Evolutionary conservation across 306 rosid species (phyloP), one percentile per base, ranked within the genome.

Genomic region (Inga leiocalycina): DNA sequence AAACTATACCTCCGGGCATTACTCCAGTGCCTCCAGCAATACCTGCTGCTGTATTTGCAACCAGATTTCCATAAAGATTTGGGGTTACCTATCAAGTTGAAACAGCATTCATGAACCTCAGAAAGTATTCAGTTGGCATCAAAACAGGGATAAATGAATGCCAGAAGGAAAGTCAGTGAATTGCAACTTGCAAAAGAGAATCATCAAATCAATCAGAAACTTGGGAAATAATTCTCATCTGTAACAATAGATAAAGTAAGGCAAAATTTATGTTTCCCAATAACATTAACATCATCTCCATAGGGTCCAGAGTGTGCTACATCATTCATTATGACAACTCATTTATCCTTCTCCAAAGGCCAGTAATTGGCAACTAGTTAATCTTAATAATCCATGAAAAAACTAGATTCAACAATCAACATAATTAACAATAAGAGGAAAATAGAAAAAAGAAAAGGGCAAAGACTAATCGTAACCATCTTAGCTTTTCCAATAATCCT

Each of bases 1-100:
- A 19, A 39, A 65, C 10, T 15, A 10, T 89, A 95, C 99, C 99
- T 91, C 99, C 99, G 2, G 99, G 99, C 99, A 95, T 95, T 86
- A 95, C 98, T 75, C 99, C 99, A 22, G 98, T 95, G 85, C 99
- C 98, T 85, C 98, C 98, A 77, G 96, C 98, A 85, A 93, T 96
- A 74, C 99, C 99, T 81, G 98, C 99, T 74, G 99, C 99, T 61
- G 98, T 96, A 81, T 96, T 96, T 87, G 99, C 97, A 64, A 96
- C 91, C 15, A 96, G 93, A 87, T 96, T 95, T 76, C 99, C 99
- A 68, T 96, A 96, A 30, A 93, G 98, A 88, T 96, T 96, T 51
- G 99, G 99, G 51, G 98, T 96, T 74, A 96, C 99, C 99, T 96
- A 79, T 61, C 83, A 88, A 84, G 81, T 57, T 35, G 45, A 62